Evolutionary conservation across 331 rosid species (phyloP), one percentile per base, ranked within the genome.

Genomic region (Rhamnella rubrinervis): DNA sequence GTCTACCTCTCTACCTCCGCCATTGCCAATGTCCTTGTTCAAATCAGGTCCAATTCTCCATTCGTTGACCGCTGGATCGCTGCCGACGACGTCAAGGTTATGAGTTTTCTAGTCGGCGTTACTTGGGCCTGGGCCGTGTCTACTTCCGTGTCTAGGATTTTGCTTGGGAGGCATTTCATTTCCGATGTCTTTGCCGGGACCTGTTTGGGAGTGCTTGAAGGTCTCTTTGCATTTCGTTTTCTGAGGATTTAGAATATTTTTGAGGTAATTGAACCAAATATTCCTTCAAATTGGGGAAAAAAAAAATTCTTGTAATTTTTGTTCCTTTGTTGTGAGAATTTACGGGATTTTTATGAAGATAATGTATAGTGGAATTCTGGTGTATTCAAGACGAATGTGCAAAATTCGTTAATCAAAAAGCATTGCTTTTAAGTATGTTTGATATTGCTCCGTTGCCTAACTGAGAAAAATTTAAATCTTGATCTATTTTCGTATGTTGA

Each of bases 91-190:
- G 70, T 15, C n/a, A 11, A 57, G 39, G 67, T 74, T 16, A 66
- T 80, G 18, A 65, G 78, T 67, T 21, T 78, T 7, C 38, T 70
- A 61, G 80, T 63, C 57, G 63, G 56, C 80, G 23, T 19, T n/a
- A 84, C 81, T 66, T 86, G 87, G 89, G 44, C 38, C 2, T 88
- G 96, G 97, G 91, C 93, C 1, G 9, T 68, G 14, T 69, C 68
- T 35, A 88, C 96, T 14, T 74, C 89, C 0, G 2, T 80, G 31
- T 88, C 97, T 51, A 83, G 90, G 79, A 71, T 91, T 61, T 77
- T 80, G 64, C 93, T 91, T 41, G 96, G 96, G 56, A 78, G 96
- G 78, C 97, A 88, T 72, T 91, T 83, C 69, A 81, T 85, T 52
- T 55, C 23, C 12, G 77, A 75, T 61, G 77, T 78, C 49, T 55